Evolutionary conservation across 2,329 filamentous ascomycete species (phyloP).

Genomic region (Penicillium sp.): DNA sequence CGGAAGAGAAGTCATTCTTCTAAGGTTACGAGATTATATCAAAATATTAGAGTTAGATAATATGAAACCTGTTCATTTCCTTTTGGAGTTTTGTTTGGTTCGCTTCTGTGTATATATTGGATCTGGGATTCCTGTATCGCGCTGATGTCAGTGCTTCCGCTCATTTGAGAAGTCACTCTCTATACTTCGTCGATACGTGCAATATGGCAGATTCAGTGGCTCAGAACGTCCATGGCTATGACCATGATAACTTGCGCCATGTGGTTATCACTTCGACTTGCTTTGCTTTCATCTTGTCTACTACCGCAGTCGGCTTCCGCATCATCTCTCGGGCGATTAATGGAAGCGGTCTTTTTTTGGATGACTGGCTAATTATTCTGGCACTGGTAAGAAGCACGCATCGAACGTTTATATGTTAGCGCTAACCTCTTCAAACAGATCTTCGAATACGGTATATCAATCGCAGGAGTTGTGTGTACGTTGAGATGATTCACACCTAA

Average conservation of each 20-base stretch:
- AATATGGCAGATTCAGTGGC: conserved; percentile 11
- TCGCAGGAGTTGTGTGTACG: conserved; percentile 27
- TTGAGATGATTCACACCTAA: neutral
- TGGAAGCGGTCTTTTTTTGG: conserved; percentile 11
- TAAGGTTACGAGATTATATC: neutral
- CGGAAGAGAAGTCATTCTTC: neutral
- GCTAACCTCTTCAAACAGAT: conserved; percentile 6
- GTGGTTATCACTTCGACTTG: conserved; percentile 30
- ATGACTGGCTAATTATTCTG: conserved; percentile 16
- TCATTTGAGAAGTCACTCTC: neutral
- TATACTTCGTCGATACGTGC: neutral
- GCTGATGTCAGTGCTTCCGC: neutral
- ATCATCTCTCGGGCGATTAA: conserved; percentile 23
- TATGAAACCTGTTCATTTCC: too few species aligned
- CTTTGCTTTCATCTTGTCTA: conserved; percentile 25
- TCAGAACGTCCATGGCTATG: conserved; percentile 15
- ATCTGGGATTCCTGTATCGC: too few species aligned
- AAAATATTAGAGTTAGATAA: too few species aligned
- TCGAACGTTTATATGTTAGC: neutral
- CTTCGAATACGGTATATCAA: conserved; percentile 26
- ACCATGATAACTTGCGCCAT: conserved; percentile 27
- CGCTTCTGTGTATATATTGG: too few species aligned
- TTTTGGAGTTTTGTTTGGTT: too few species aligned
- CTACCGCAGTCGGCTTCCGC: conserved; percentile 20
- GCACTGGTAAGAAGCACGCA: conserved; percentile 11